Conservation (phyloP, 1,139 yeast genomes). For the Blastobotrys persicus region DNA sequence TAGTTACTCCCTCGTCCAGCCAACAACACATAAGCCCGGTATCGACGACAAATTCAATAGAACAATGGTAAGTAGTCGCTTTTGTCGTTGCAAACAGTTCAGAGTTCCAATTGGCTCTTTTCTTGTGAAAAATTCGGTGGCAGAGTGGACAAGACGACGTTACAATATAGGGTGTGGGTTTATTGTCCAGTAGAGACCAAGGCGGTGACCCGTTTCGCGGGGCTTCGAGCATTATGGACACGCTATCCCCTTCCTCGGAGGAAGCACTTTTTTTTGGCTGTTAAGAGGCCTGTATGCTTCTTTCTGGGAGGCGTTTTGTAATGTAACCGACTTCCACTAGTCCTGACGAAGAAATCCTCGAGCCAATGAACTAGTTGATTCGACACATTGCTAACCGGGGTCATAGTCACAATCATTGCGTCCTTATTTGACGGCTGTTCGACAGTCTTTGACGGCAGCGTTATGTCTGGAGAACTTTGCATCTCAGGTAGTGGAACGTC, state of each 20-base stretch:
- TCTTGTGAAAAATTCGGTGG: no score
- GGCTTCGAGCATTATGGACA: no score
- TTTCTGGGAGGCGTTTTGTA: no score
- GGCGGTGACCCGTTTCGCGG: not conserved
- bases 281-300: no score
- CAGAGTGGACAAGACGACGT: no score
- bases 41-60: not conserved
- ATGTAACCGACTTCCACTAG: no score
- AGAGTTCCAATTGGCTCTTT: no score
- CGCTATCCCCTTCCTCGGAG: no score
- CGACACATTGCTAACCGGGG: not conserved
- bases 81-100: no score
- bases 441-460: slow-evolving; percentile 94
- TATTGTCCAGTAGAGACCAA: not conserved
- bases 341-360: no score
- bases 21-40: not conserved
- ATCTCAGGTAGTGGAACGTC: slow-evolving; percentile 93
- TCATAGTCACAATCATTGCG: slow-evolving; percentile 72
- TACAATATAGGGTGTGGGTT: no score
- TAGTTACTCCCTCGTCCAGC: not conserved
- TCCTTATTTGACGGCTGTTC: slow-evolving; percentile 91
- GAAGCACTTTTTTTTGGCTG: not conserved
- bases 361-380: no score
- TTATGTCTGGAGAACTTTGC: slow-evolving; percentile 91
- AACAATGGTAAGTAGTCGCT: not conserved